A percentile compares a stretch with the other conserved stretches of the same genome.
Evolutionary conservation across 1,284 basidiomycete genomes (phyloP).

Genomic region (Malassezia sp.): DNA sequence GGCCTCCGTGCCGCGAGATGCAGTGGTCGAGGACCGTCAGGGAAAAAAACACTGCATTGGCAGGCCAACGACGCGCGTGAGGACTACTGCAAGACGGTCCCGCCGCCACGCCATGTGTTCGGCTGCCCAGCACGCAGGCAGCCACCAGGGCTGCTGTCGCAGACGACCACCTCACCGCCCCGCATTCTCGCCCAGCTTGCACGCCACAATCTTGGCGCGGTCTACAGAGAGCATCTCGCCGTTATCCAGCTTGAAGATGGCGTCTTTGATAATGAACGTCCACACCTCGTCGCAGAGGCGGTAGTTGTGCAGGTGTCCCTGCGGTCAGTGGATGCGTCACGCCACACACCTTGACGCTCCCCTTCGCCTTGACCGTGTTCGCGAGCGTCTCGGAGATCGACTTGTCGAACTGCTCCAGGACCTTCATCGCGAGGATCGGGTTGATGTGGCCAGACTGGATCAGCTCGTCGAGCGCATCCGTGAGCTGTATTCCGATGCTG

Average conservation of each 20-base stretch:
- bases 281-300: conserved; percentile 45
- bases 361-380: conserved; percentile 41
- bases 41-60: too few relatives aligned
- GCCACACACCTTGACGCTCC: conserved; percentile 30
- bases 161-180: conserved; percentile 8
- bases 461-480: conserved; percentile 96
- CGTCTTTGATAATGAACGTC: conserved; percentile 43
- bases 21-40: too few relatives aligned
- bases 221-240: conserved; percentile 35
- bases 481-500: conserved; percentile 91
- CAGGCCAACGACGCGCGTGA: too few relatives aligned
- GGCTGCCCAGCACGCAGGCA: too few relatives aligned
- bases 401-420: conserved; percentile 54
- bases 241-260: conserved; percentile 43
- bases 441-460: conserved; percentile 95
- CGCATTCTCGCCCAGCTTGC: conserved; percentile 35
- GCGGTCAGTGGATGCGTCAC: background rate
- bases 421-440: conserved; percentile 92
- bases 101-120: too few relatives aligned
- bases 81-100: too few relatives aligned
- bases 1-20: too few relatives aligned
- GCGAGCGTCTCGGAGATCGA: conserved; percentile 40
- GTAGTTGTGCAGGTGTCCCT: conserved; percentile 44
- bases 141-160: too few relatives aligned
- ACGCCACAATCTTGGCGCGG: conserved; percentile 44